These are phyloP conservation scores for Populus trichocarpa DNA, from an alignment of 441 rosid species.

Conservation along the genomic window DNA sequence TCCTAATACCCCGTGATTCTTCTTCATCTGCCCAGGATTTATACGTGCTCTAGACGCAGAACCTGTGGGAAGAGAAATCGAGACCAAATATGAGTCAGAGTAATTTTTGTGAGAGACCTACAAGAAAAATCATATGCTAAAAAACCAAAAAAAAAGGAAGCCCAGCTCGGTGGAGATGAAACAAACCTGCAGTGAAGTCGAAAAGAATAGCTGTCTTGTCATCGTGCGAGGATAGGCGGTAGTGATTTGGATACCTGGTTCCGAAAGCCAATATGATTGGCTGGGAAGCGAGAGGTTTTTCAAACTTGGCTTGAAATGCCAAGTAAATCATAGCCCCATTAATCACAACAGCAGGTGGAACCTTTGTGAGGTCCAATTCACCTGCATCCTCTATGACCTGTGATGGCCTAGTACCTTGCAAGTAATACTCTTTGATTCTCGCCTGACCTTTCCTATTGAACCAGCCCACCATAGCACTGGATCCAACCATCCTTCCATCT, in stretches of 20 bases:
- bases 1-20: conserved; percentile 71
- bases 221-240: conserved; percentile 55
- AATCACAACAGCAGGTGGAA: conserved; percentile 71
- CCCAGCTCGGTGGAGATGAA: not conserved
- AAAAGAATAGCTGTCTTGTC: conserved; percentile 66
- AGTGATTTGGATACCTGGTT: conserved; percentile 46
- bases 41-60: conserved; percentile 32
- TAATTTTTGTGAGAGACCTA: not conserved
- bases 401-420: conserved; percentile 55
- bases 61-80: conserved; percentile 27
- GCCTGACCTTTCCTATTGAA: conserved; percentile 71
- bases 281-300: conserved; percentile 44
- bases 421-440: conserved; percentile 67
- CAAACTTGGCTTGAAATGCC: conserved; percentile 73
- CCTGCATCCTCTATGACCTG: conserved; percentile 76
- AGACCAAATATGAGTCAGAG: not conserved
- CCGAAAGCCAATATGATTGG: conserved; percentile 76
- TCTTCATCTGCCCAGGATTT: conserved; percentile 42
- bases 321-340: conserved; percentile 72
- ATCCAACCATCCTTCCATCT: conserved; percentile 88
- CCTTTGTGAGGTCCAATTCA: conserved; percentile 61
- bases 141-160: not conserved
- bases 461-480: conserved; percentile 95
- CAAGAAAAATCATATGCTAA: no score
- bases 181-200: conserved; percentile 69